Percentiles rank a stretch among this genome's conserved stretches.
Evolutionary conservation across 768 basidiomycete genomes (phyloP).

Genomic region (Fistulinella prunicolor): DNA sequence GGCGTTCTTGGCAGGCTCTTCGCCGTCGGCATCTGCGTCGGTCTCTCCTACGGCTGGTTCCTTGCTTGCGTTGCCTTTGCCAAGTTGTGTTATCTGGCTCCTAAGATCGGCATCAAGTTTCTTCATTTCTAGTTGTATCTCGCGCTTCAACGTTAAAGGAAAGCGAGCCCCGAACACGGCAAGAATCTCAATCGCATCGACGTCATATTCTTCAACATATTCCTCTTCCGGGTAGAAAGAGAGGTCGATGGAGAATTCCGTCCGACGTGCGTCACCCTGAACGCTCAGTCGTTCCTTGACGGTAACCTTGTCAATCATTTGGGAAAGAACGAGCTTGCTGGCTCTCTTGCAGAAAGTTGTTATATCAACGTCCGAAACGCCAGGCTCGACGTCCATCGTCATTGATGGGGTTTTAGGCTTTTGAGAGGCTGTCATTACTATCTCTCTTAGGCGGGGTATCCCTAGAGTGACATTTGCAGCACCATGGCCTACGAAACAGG

Average conservation of each 20-base stretch:
- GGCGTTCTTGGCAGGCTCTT: slow-evolving; percentile 38
- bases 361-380: slow-evolving; percentile 52
- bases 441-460: slow-evolving; percentile 97
- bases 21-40: slow-evolving; percentile 54
- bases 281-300: slow-evolving; percentile 77
- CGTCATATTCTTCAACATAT: slow-evolving; percentile 79
- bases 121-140: slow-evolving; percentile 84
- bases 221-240: slow-evolving; percentile 85
- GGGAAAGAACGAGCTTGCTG: slow-evolving; percentile 80
- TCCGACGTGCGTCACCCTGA: slow-evolving; percentile 66
- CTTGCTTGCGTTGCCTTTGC: slow-evolving; percentile 64
- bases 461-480: slow-evolving; percentile 99
- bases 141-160: slow-evolving; percentile 77
- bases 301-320: slow-evolving; percentile 77
- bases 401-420: slow-evolving; percentile 98
- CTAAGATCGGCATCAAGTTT: slow-evolving; percentile 76
- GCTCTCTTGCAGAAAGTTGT: slow-evolving; percentile 86
- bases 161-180: slow-evolving; percentile 70
- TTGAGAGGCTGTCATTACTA: slow-evolving; percentile 97
- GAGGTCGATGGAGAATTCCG: slow-evolving; percentile 77
- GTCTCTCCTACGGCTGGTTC: slow-evolving; percentile 42
- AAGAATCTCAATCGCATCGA: slow-evolving; percentile 70
- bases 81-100: slow-evolving; percentile 75
- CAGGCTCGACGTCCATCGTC: slow-evolving; percentile 70
- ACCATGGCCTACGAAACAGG: slow-evolving; percentile 72